A percentile compares a stretch with the other conserved stretches of the same genome.
Conservation (phyloP, 2,329 filamentous ascomycete genomes). For the Onygenales sp. region DNA sequence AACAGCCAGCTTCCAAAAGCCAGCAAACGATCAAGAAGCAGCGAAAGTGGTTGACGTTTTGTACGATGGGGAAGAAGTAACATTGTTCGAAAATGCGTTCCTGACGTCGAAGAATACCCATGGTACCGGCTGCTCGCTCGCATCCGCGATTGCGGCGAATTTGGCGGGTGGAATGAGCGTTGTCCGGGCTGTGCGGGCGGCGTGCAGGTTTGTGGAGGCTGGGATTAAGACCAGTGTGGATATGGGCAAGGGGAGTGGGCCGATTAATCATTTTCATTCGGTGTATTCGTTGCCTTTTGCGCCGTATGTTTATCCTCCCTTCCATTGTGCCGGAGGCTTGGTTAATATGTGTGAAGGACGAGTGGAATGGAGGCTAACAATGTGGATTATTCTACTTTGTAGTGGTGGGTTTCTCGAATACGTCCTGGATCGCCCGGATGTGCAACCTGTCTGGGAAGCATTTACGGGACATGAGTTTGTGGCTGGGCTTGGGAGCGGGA, state of each 20-base stretch:
- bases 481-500: slow-evolving; percentile 63
- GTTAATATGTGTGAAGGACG: slow-evolving; percentile 1
- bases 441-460: slow-evolving; percentile 62
- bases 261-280: slow-evolving; percentile 60
- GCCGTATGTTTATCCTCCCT: slow-evolving; percentile 32
- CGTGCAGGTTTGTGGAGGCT: slow-evolving; percentile 51
- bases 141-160: slow-evolving; percentile 61
- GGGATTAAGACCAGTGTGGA: slow-evolving; percentile 49
- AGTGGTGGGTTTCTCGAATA: slow-evolving; percentile 78
- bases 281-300: slow-evolving; percentile 51
- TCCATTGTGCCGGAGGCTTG: background rate
- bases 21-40: slow-evolving; percentile 49
- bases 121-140: slow-evolving; percentile 88
- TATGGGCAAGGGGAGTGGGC: slow-evolving; percentile 51
- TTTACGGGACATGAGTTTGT: slow-evolving; percentile 82
- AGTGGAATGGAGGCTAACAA: background rate
- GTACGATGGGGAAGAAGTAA: slow-evolving; percentile 49
- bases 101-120: slow-evolving; percentile 73
- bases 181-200: slow-evolving; percentile 43
- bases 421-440: slow-evolving; percentile 62
- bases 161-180: slow-evolving; percentile 43
- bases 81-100: slow-evolving; percentile 61
- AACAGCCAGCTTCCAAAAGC: slow-evolving; percentile 50
- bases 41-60: slow-evolving; percentile 69
- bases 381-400: background rate